phyloP scores from a whole-genome alignment of 768 basidiomycete genomes.

The Xerocomellus dryophilus region DNA sequence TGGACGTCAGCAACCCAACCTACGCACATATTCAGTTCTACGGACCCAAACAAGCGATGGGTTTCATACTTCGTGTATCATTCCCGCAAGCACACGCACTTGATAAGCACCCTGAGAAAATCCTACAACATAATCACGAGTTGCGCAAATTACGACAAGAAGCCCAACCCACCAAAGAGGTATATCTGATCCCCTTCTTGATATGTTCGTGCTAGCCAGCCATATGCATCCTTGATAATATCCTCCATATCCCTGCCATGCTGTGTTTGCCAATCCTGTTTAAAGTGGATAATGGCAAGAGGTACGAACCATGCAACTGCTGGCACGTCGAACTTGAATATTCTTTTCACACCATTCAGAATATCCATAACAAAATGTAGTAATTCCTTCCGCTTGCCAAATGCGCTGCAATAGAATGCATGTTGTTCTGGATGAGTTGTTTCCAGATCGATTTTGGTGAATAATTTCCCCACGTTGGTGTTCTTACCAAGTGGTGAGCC shows the following conservation, averaged over 20 bases:
- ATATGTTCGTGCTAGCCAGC: conserved; percentile 31
- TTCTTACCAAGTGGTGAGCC: conserved; percentile 24
- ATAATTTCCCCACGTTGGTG: conserved; percentile 35
- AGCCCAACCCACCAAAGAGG: too few species aligned
- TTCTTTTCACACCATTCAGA: conserved; percentile 8
- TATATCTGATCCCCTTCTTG: conserved; percentile 21
- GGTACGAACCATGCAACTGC: conserved; percentile 35
- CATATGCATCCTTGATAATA: conserved; percentile 32
- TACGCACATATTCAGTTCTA: background rate
- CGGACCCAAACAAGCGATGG: too few species aligned
- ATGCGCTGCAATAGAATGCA: conserved; percentile 37
- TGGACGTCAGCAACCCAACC: background rate
- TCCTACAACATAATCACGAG: conserved; percentile 9
- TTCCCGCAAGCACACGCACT: conserved; percentile 38
- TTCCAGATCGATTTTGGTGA: conserved; percentile 21
- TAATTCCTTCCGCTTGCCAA: conserved; percentile 33
- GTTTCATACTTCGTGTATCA: conserved; percentile 35
- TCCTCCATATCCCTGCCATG: conserved; percentile 34
- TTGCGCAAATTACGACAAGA: background rate
- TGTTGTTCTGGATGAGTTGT: conserved; percentile 19
- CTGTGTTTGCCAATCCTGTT: background rate
- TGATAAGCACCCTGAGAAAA: conserved; percentile 47
- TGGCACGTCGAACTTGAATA: conserved; percentile 28
- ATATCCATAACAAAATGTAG: conserved; percentile 16
- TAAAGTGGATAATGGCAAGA: background rate